Conservation (phyloP, 805 yeast genomes). For the Zygosaccharomyces siamensis region DNA sequence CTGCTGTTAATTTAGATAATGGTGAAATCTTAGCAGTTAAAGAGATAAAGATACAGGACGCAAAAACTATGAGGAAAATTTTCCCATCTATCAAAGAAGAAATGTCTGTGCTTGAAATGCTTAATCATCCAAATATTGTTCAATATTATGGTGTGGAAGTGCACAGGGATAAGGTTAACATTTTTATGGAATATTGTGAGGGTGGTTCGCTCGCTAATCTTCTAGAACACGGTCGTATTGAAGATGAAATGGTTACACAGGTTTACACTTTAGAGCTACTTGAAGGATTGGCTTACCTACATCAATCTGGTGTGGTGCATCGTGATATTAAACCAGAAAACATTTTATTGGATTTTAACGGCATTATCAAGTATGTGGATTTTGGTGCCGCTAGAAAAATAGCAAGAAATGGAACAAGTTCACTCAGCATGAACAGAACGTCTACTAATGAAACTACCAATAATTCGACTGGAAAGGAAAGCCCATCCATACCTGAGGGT, state of each 20-base stretch:
- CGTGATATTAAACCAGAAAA: slow-evolving; percentile 96
- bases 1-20: slow-evolving; percentile 87
- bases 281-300: slow-evolving; percentile 92
- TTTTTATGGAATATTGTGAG: slow-evolving; percentile 96
- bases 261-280: slow-evolving; percentile 87
- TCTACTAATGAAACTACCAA: slow-evolving; percentile 9
- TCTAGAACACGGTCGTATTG: slow-evolving; percentile 87
- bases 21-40: slow-evolving; percentile 97
- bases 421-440: slow-evolving; percentile 7
- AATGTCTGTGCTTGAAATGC: slow-evolving; percentile 92
- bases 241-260: slow-evolving; percentile 89
- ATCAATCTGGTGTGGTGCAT: slow-evolving; percentile 93
- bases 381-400: slow-evolving; percentile 96
- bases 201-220: slow-evolving; percentile 88
- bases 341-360: slow-evolving; percentile 81
- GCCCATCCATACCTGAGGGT: slow-evolving; percentile 18
- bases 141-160: slow-evolving; percentile 97
- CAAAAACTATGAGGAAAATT: slow-evolving; percentile 75
- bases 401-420: slow-evolving; percentile 51
- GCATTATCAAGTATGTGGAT: slow-evolving; percentile 92
- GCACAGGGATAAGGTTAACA: slow-evolving; percentile 88
- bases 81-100: slow-evolving; percentile 91
- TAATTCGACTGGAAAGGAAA: slow-evolving; percentile 33
- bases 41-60: slow-evolving; percentile 86
- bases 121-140: slow-evolving; percentile 93